Conservation (phyloP, 768 basidiomycete genomes). For the Plicaturopsis crispa region DNA sequence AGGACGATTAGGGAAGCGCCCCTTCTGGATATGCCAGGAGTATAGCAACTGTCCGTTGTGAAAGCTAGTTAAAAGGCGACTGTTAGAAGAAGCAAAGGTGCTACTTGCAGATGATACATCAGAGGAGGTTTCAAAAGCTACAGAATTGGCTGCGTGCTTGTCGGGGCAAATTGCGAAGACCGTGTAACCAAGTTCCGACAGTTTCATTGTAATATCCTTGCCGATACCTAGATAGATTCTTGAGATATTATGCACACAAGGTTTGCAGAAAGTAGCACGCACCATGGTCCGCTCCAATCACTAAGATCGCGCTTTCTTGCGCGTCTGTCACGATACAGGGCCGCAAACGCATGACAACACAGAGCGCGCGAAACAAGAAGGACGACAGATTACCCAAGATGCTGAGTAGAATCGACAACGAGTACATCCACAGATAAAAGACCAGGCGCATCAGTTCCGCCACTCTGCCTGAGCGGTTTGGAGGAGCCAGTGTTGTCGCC, state of each 20-base stretch:
- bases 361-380: too few species aligned
- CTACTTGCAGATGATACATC: conserved; percentile 18
- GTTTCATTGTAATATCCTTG: conserved; percentile 17
- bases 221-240: conserved; percentile 18
- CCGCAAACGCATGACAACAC: too few species aligned
- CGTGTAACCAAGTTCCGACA: conserved; percentile 25
- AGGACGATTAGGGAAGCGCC: conserved; percentile 14
- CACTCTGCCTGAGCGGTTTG: too few species aligned
- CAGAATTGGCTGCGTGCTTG: conserved; percentile 2
- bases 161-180: conserved; percentile 22
- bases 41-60: conserved; percentile 18
- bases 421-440: too few species aligned
- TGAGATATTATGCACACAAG: too few species aligned
- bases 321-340: too few species aligned
- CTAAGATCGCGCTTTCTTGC: conserved; percentile 20
- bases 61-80: conserved; percentile 4
- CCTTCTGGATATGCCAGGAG: conserved; percentile 24
- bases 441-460: too few species aligned
- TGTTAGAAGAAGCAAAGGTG: background rate
- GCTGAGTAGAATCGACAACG: too few species aligned
- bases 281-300: conserved; percentile 23
- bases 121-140: conserved; percentile 1
- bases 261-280: conserved; percentile 2
- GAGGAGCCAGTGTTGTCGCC: too few species aligned
- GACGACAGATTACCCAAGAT: too few species aligned